Base-by-base conservation (phyloP, 257 asterid species). In the Penstemon newberryi region DNA sequence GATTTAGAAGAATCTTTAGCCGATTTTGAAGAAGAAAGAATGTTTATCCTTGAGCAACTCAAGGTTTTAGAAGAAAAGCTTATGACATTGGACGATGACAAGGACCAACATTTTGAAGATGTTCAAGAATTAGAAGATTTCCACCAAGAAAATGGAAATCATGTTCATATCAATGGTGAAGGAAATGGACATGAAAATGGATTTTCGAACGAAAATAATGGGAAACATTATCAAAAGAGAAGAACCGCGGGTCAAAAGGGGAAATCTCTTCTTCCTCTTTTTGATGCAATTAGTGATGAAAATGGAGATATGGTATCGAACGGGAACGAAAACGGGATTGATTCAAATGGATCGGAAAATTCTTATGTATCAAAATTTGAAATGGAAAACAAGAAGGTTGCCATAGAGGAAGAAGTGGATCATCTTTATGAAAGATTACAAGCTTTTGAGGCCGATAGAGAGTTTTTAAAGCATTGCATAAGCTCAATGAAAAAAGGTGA, bases 361-460 rank as follows among this genome's bases (percentile, higher is more conserved):
- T 70, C 70, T 10, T 62, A 67, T 18, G 81, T 79, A 60, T 65
- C 74, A 44, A 70, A 70, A n/a, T 58, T 70, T 9, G 85, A 81
- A 65, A 57, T 49, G 10, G 87, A 80, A 52, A 80, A 77, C 79
- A 84, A 82, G 83, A 88, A 77, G 75, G n/a, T 73, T 5, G 89
- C 79, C 36, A 74, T 90, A 7, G 96, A 87, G 72, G 96, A 87
- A 77, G 97, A 93, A 80, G 89, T 93, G 43, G 92, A 86, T 78
- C 94, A 89, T 83, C 87, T 93, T 38, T 89, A 85, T 44, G 96
- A 85, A 77, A 85, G 97, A 82, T 75, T 93, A 65, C 96, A 87
- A 83, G 92, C 99, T 44, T 90, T 90, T 37, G 99, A 93, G 80
- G 96, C 97, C 6, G 99, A 93, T 56, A 81, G 91, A 70, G 97